Percentiles rank a stretch among this genome's conserved stretches.
Evolutionary conservation across 139 green algal species (phyloP).

Genomic region (Monoraphidium neglectum): DNA sequence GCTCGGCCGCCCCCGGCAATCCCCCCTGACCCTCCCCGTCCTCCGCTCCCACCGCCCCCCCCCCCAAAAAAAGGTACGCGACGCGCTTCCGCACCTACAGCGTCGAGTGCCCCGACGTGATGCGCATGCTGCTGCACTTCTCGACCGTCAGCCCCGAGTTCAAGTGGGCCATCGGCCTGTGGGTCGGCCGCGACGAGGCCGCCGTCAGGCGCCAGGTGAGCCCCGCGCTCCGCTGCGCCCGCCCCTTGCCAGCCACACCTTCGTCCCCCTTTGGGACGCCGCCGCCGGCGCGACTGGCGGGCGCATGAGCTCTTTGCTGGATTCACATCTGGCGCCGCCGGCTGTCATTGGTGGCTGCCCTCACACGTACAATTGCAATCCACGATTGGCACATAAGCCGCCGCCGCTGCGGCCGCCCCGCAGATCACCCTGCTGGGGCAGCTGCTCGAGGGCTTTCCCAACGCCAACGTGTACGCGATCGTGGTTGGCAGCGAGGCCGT

Average conservation of each 20-base stretch:
- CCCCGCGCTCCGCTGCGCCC: too few species aligned
- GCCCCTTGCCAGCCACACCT: too few species aligned
- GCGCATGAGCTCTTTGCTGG: background rate
- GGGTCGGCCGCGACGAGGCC: constrained; percentile 8
- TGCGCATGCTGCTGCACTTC: constrained; percentile 21
- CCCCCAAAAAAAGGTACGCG: constrained; percentile 2
- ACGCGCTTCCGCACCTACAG: constrained; percentile 20
- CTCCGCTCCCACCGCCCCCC: background rate
- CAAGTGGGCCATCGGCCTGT: constrained; percentile 17
- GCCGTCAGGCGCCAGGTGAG: constrained; percentile 7
- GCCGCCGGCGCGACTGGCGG: background rate
- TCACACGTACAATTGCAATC: too few species aligned
- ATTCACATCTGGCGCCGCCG: background rate
- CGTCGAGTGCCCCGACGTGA: constrained; percentile 23
- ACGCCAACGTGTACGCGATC: constrained; percentile 4
- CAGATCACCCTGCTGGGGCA: constrained; percentile 10
- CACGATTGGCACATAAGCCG: too few species aligned
- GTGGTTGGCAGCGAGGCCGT: constrained; percentile 22
- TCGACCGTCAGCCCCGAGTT: background rate
- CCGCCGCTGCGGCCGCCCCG: background rate
- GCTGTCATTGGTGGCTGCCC: background rate
- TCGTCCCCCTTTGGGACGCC: too few species aligned
- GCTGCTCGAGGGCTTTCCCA: background rate
- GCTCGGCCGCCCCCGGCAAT: background rate
- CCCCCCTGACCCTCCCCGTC: background rate